phyloP scores from a whole-genome alignment of 495 filamentous ascomycete genomes.

The Paragyromitra xinjiangensis region DNA sequence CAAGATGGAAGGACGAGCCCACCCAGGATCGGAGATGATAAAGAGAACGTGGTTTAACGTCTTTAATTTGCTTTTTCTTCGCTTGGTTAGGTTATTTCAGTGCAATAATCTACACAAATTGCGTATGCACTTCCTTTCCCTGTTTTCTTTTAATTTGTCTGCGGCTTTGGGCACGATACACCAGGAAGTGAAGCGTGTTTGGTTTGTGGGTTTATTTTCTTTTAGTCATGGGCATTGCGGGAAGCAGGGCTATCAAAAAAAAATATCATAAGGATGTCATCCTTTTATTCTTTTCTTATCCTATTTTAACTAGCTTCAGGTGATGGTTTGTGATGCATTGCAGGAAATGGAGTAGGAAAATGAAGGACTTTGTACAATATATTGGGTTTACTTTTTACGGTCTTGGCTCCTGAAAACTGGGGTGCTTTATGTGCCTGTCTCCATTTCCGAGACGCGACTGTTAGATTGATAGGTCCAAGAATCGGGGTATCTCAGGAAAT shows the following conservation, averaged over 20 bases:
- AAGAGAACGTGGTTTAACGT: slow-evolving; percentile 32
- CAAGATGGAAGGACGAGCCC: slow-evolving; percentile 49
- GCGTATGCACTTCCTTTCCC: slow-evolving; percentile 16
- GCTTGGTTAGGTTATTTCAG: slow-evolving; percentile 14
- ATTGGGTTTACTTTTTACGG: slow-evolving; percentile 7
- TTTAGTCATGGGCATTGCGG: slow-evolving; percentile 10
- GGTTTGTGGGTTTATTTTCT: slow-evolving; percentile 14
- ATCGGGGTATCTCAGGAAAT: background rate
- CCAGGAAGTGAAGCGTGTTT: slow-evolving; percentile 12
- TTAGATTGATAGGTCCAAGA: background rate
- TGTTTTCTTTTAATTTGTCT: slow-evolving; percentile 16
- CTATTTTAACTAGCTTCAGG: slow-evolving; percentile 1
- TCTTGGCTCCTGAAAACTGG: background rate
- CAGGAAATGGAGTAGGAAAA: background rate
- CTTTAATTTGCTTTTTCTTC: slow-evolving; percentile 13
- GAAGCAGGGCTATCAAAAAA: slow-evolving; percentile 21
- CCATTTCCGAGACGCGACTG: background rate
- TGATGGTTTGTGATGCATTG: slow-evolving; percentile 27
- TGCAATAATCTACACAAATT: slow-evolving; percentile 16
- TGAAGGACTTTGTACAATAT: slow-evolving; percentile 31
- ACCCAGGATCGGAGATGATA: slow-evolving; percentile 43
- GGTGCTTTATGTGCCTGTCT: background rate
- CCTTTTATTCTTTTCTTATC: slow-evolving; percentile 3
- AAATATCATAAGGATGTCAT: slow-evolving; percentile 1
- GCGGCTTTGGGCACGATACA: slow-evolving; percentile 36